Evolutionary conservation across 2,329 filamentous ascomycete species (phyloP).

Genomic region (Xylariaceae sp.): DNA sequence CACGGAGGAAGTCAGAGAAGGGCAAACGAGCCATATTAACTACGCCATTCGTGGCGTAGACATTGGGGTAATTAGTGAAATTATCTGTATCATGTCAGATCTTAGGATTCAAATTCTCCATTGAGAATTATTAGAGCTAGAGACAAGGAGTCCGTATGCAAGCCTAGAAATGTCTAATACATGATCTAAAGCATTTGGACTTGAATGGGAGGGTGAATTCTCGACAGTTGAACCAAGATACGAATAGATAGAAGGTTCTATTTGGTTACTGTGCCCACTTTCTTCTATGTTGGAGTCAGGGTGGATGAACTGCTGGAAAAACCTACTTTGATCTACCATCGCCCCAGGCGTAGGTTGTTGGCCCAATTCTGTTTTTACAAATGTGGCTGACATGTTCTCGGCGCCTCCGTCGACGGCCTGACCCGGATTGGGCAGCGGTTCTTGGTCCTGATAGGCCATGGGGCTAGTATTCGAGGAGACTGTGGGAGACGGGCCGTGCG

Average conservation of each 20-base stretch:
- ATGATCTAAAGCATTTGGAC: not conserved
- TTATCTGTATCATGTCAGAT: conserved; percentile 16
- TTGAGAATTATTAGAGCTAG: not conserved
- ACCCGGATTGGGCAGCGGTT: conserved; percentile 8
- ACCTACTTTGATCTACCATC: conserved; percentile 34
- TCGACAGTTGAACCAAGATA: not conserved
- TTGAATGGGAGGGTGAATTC: not conserved
- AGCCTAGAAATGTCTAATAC: not conserved
- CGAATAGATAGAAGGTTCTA: not conserved
- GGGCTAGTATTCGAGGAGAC: conserved; percentile 8
- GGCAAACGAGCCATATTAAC: conserved; percentile 42
- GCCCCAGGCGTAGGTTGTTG: conserved; percentile 42
- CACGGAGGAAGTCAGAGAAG: conserved; percentile 55
- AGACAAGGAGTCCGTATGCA: not conserved
- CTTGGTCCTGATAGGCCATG: conserved; percentile 26
- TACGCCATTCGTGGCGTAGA: conserved; percentile 15
- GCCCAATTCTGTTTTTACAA: conserved; percentile 37
- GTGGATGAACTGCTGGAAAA: not conserved
- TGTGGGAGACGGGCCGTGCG: conserved; percentile 12
- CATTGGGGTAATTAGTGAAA: conserved; percentile 15
- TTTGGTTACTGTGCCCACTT: not conserved
- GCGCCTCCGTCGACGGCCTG: conserved; percentile 32
- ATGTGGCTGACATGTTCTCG: conserved; percentile 30
- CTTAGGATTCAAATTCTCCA: not conserved
- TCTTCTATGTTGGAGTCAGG: not conserved